phyloP scores from a whole-genome alignment of 2,329 filamentous ascomycete genomes.

The Fusarium nygamai region DNA sequence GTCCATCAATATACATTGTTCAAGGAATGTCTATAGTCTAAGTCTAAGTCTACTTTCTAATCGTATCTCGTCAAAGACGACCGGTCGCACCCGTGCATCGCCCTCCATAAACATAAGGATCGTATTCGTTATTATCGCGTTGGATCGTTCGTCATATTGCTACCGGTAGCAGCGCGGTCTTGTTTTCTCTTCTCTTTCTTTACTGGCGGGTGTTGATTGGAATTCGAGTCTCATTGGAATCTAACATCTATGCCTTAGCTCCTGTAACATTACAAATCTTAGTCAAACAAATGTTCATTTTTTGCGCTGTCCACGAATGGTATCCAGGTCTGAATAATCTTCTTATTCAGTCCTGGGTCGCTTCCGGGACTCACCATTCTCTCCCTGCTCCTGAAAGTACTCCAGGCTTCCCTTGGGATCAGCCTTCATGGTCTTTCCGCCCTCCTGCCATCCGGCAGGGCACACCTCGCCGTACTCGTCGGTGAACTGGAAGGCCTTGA shows the following conservation, averaged over 20 bases:
- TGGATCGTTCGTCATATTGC: slow-evolving; percentile 19
- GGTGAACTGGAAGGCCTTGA: slow-evolving; percentile 82
- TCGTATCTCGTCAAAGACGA: slow-evolving; percentile 14
- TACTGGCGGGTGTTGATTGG: slow-evolving; percentile 30
- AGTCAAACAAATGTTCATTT: slow-evolving; percentile 15
- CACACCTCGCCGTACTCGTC: slow-evolving; percentile 84
- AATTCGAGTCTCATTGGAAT: slow-evolving; percentile 31
- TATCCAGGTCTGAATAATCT: not conserved
- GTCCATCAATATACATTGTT: not conserved
- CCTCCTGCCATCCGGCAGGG: slow-evolving; percentile 61
- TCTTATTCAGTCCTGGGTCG: slow-evolving; percentile 30
- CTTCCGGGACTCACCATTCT: slow-evolving; percentile 38
- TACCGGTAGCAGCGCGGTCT: not conserved
- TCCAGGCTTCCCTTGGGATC: slow-evolving; percentile 61
- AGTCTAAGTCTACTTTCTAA: slow-evolving; percentile 7
- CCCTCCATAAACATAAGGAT: slow-evolving; percentile 8
- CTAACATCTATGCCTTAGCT: slow-evolving; percentile 34
- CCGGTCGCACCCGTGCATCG: not conserved
- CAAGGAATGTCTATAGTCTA: slow-evolving; percentile 29
- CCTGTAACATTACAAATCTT: slow-evolving; percentile 33
- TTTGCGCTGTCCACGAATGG: not conserved
- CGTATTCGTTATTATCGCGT: slow-evolving; percentile 3
- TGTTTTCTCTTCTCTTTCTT: not conserved
- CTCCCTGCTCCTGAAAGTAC: slow-evolving; percentile 53
- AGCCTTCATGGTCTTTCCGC: slow-evolving; percentile 61